phyloP scores from a whole-genome alignment of 371 early-diverging fungal genomes.

The Amoeboaphelidium protococcarum region DNA sequence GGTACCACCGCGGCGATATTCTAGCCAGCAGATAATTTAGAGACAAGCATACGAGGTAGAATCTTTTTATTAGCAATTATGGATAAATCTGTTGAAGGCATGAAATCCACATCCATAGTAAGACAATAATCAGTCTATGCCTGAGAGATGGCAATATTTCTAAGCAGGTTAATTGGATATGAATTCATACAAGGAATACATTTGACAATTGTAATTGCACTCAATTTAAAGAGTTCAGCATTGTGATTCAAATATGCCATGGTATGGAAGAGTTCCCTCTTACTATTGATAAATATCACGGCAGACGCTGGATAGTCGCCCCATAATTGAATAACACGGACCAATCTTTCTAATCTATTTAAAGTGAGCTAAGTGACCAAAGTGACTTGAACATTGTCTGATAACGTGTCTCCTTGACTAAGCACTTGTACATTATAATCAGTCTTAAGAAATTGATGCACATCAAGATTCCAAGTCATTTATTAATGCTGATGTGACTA shows the following conservation, averaged over 20 bases:
- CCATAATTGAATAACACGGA: not conserved
- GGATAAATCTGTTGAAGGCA: conserved; percentile 20
- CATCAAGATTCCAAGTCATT: no score
- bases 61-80: no score
- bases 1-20: no score
- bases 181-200: no score
- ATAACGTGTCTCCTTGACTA: no score
- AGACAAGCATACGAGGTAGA: no score
- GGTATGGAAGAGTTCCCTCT: not conserved
- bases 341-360: not conserved
- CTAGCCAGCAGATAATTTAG: no score
- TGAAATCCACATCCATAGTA: conserved; percentile 33
- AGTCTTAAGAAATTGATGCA: no score
- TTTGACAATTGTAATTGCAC: no score
- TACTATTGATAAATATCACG: not conserved
- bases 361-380: not conserved
- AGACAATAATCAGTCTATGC: conserved; percentile 20
- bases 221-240: not conserved
- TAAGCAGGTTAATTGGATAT: conserved; percentile 32
- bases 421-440: no score
- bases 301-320: not conserved
- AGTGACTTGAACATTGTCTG: no score
- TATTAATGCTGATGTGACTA: no score
- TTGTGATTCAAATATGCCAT: not conserved
- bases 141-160: conserved; percentile 24